Conservation (phyloP, 2,329 filamentous ascomycete genomes). For the Pseudogymnoascus sp. region DNA sequence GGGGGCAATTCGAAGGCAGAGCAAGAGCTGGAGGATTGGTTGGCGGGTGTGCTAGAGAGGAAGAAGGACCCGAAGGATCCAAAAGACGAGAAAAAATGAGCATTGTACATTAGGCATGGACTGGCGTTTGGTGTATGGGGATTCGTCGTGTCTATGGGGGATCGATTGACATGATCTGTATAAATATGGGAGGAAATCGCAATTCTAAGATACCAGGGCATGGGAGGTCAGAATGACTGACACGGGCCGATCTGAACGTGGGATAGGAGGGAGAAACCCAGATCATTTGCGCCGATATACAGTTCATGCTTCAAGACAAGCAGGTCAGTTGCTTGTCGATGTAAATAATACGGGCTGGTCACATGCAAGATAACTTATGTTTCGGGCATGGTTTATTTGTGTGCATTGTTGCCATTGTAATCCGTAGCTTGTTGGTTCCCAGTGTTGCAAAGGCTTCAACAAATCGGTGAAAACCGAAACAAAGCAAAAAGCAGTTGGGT, state of each 20-base stretch:
- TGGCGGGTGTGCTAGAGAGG: constrained; percentile 51
- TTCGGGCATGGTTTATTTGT: not conserved
- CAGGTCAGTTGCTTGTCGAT: not conserved
- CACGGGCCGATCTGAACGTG: not conserved
- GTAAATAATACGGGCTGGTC: not conserved
- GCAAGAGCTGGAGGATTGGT: constrained; percentile 53
- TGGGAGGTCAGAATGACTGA: not conserved
- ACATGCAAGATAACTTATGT: not conserved
- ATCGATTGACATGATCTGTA: not conserved
- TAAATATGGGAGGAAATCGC: constrained; percentile 5
- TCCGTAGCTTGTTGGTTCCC: not conserved
- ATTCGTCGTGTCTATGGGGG: not conserved
- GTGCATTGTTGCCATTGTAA: not conserved
- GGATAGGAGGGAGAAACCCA: not conserved
- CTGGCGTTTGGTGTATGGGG: not conserved
- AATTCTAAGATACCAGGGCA: constrained; percentile 1
- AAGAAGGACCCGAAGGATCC: constrained; percentile 37
- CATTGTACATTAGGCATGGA: not conserved
- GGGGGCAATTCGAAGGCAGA: constrained; percentile 43
- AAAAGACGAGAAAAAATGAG: constrained; percentile 5
- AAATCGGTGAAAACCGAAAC: not conserved
- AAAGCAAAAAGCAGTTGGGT: not conserved
- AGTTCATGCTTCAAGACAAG: not conserved
- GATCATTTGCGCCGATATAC: not conserved
- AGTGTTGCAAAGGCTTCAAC: not conserved